Percentiles rank a stretch among this genome's conserved stretches.
Evolutionary conservation across 352 stramenopile species (phyloP).

Genomic region (Globisporangium iwayamae): DNA sequence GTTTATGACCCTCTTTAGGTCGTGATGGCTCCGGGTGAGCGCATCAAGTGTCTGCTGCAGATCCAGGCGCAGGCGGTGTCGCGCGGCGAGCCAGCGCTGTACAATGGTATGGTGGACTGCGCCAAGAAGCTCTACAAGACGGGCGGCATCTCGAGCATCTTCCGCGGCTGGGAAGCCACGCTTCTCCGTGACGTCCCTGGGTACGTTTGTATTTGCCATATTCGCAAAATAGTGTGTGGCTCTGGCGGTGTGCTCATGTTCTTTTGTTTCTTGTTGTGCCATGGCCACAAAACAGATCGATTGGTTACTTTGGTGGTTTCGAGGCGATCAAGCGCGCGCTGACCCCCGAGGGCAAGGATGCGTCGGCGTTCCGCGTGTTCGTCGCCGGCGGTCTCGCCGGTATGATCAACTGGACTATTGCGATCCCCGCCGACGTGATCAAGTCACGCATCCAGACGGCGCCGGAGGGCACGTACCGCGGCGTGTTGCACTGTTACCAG

Average conservation of each 20-base stretch:
- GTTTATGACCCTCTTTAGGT: conserved; percentile 19
- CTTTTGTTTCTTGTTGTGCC: not conserved
- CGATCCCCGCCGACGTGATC: conserved; percentile 94
- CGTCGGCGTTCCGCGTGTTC: conserved; percentile 87
- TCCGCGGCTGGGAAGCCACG: conserved; percentile 93
- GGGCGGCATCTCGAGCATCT: conserved; percentile 92
- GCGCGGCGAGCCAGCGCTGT: conserved; percentile 78
- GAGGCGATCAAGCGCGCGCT: conserved; percentile 89
- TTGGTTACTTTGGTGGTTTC: conserved; percentile 95
- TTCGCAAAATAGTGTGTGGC: not conserved
- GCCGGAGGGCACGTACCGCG: conserved; percentile 92
- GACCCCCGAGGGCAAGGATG: conserved; percentile 74
- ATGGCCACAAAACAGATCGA: conserved; percentile 47
- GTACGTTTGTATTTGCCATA: conserved; percentile 44
- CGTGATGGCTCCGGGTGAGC: conserved; percentile 94
- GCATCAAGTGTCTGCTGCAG: conserved; percentile 95
- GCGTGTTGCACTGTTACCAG: conserved; percentile 89
- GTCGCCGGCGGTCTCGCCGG: conserved; percentile 92
- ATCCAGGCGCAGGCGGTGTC: conserved; percentile 89
- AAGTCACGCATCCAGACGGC: conserved; percentile 97
- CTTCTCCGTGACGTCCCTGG: conserved; percentile 93
- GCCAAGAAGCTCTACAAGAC: conserved; percentile 90
- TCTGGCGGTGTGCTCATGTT: not conserved
- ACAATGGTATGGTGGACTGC: conserved; percentile 95
- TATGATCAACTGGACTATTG: conserved; percentile 94